Conservation (phyloP, 768 basidiomycete genomes). For the Russula ochroleuca region DNA sequence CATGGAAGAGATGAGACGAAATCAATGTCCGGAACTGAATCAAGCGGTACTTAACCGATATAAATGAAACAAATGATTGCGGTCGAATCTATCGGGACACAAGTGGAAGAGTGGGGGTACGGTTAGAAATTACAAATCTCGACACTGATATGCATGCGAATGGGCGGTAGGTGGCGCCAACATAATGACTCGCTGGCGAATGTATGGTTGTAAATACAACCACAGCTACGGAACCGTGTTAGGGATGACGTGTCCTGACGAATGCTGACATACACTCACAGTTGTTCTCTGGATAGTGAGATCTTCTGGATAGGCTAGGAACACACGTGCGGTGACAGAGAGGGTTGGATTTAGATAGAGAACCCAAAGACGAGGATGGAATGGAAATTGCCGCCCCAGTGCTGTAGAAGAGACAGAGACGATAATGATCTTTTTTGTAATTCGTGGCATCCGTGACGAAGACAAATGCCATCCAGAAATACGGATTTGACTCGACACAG, state of each 20-base stretch:
- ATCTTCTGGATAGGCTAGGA: not conserved
- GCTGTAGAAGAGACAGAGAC: not conserved
- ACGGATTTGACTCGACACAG: not conserved
- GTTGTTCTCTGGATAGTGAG: not conserved
- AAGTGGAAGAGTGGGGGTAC: not conserved
- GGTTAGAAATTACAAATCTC: not conserved
- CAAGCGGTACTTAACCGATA: not conserved
- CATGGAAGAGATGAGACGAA: not conserved
- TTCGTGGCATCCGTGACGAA: not conserved
- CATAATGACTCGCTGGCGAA: constrained; percentile 4
- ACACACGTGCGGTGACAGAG: not conserved
- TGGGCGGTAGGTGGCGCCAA: not conserved
- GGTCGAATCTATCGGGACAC: not conserved
- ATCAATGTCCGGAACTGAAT: not conserved
- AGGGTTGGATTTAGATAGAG: not conserved
- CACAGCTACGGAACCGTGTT: not conserved
- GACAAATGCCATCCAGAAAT: not conserved
- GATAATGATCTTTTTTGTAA: not conserved
- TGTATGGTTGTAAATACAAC: not conserved
- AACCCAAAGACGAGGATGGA: not conserved
- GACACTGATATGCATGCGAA: not conserved
- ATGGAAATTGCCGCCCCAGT: not conserved
- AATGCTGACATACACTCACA: constrained; percentile 6
- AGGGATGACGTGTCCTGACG: not conserved
- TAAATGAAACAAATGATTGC: not conserved